Percentiles rank a stretch among this genome's conserved stretches.
Conservation (phyloP, 345 rosid species). For the rapeseed (Brassica napus) region DNA sequence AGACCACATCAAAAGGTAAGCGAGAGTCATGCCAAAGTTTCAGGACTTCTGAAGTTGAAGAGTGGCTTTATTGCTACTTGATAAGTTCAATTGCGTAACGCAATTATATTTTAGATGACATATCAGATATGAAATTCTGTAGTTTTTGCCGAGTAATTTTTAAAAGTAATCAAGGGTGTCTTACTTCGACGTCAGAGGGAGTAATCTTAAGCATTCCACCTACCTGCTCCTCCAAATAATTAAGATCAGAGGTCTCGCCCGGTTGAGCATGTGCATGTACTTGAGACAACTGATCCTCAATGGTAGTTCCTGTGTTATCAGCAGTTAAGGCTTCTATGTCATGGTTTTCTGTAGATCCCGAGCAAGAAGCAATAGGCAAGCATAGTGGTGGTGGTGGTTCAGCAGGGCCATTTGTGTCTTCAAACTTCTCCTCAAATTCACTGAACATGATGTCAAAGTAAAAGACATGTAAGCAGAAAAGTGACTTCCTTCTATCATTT, state of each 20-base stretch:
- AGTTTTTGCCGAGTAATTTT: not conserved
- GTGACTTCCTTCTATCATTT: not conserved
- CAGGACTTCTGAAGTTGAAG: not conserved
- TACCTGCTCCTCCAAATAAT: slow-evolving; percentile 63
- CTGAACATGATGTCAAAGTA: slow-evolving; percentile 43
- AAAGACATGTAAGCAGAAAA: slow-evolving; percentile 5
- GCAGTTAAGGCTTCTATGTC: slow-evolving; percentile 41
- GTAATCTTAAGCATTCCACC: slow-evolving; percentile 92
- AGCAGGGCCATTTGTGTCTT: slow-evolving; percentile 64
- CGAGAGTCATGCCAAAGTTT: not conserved
- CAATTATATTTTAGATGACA: not conserved
- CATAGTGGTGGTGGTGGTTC: slow-evolving; percentile 40
- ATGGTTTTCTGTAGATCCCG: slow-evolving; percentile 63
- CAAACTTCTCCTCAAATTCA: slow-evolving; percentile 89
- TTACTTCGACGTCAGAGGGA: slow-evolving; percentile 81
- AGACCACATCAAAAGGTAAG: not conserved
- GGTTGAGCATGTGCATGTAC: slow-evolving; percentile 38
- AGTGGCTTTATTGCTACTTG: not conserved
- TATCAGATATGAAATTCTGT: not conserved
- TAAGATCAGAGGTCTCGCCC: slow-evolving; percentile 50
- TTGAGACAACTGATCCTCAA: slow-evolving; percentile 47
- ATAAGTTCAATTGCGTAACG: not conserved
- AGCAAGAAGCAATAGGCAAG: slow-evolving; percentile 59
- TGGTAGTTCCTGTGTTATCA: slow-evolving; percentile 45
- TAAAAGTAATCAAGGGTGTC: slow-evolving; percentile 31